These are phyloP conservation scores for Leptographium procerum DNA, from an alignment of 2,329 filamentous ascomycete species.

Conservation along the genomic window DNA sequence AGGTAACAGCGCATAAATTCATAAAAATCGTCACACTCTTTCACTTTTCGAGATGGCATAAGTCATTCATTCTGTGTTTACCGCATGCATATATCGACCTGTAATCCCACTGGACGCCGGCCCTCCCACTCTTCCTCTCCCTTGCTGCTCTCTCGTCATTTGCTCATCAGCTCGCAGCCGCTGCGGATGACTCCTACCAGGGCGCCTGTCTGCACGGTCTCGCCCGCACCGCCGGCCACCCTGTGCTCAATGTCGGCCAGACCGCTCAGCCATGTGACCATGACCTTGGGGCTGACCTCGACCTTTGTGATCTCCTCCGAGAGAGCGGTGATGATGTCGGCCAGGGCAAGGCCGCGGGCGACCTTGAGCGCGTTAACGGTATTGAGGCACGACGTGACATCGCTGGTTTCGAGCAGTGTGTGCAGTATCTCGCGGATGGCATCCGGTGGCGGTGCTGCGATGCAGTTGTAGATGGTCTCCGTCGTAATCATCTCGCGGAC, in stretches of 20 bases:
- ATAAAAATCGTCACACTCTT: no score
- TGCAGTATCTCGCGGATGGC: constrained; percentile 77
- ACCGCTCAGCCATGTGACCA: constrained; percentile 84
- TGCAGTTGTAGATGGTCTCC: constrained; percentile 93
- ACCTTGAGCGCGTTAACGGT: constrained; percentile 84
- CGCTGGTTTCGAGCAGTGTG: constrained; percentile 71
- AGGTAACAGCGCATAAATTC: no score
- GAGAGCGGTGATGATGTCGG: constrained; percentile 82
- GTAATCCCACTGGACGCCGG: no score
- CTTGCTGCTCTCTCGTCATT: not conserved
- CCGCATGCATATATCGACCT: no score
- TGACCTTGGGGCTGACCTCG: constrained; percentile 75
- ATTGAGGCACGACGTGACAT: constrained; percentile 79
- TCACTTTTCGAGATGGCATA: no score
- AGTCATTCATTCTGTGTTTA: no score
- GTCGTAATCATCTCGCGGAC: constrained; percentile 72
- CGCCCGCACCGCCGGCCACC: constrained; percentile 75
- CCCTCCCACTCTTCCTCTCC: no score
- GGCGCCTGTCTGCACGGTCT: constrained; percentile 83
- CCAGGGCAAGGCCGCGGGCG: constrained; percentile 74
- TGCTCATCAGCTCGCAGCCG: constrained; percentile 61
- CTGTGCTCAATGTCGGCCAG: constrained; percentile 89
- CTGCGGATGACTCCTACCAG: constrained; percentile 79
- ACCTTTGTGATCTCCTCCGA: constrained; percentile 72
- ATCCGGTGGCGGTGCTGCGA: constrained; percentile 83